A percentile compares a stretch with the other conserved stretches of the same genome.
phyloP scores from a whole-genome alignment of 1,139 yeast genomes.

The Geotrichum klebahnii region DNA sequence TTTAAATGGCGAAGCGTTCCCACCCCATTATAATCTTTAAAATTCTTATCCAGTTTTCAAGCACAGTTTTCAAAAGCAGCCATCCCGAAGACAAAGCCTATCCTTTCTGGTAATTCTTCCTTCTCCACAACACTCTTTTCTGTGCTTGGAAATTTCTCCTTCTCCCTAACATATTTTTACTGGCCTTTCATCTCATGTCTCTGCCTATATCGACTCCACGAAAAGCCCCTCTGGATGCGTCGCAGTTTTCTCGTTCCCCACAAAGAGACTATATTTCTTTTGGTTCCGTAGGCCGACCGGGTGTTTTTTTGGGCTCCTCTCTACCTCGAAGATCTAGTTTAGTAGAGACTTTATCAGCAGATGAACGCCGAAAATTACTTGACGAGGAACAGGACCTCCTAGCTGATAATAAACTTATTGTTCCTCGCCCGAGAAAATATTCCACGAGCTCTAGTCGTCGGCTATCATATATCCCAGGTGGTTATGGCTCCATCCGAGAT shows the following conservation, averaged over 20 bases:
- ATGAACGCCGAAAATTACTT: constrained; percentile 20
- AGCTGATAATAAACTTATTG: constrained; percentile 19
- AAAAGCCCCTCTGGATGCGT: constrained; percentile 1
- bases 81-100: no score
- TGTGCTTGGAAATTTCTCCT: no score
- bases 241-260: constrained; percentile 21
- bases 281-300: constrained; percentile 24
- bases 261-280: constrained; percentile 22
- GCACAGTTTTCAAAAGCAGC: no score
- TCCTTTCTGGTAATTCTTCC: no score
- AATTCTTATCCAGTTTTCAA: no score
- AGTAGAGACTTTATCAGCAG: constrained; percentile 11
- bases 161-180: background rate
- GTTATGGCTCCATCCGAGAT: constrained; percentile 10
- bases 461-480: background rate
- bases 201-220: background rate
- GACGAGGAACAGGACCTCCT: constrained; percentile 22
- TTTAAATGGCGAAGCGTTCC: no score
- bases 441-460: background rate
- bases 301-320: constrained; percentile 17
- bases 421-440: background rate
- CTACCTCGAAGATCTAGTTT: constrained; percentile 11
- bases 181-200: constrained; percentile 2
- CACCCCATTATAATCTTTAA: no score
- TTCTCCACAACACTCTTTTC: no score